Base-by-base conservation (phyloP, 441 rosid genomes). In the Adansonia madagascariensis region DNA sequence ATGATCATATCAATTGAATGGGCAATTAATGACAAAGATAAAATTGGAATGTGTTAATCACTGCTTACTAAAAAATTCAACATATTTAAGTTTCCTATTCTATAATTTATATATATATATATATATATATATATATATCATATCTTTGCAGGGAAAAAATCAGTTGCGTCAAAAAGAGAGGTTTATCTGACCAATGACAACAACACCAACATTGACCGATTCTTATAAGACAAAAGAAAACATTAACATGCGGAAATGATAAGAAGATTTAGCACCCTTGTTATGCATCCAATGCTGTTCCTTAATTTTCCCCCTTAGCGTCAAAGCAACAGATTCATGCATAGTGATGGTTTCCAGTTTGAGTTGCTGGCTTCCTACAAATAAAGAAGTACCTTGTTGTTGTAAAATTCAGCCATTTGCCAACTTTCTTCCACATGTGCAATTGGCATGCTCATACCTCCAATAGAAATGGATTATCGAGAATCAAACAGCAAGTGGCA, bases 361-460 rank as follows among this genome's bases (percentile, higher is more conserved):
- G 49, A 53, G 62, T 22, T 22, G 53, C 39, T n/a, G 39, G 31
- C 15, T 57, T 61, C 41, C 56, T 11, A 69, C 49, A 47, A 31
- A 74, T 68, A 74, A 9, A 46, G 10, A n/a, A 72, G 73, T 82
- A 95, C 99, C 99, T 95, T 95, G 77, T 95, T 95, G 79, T 81
- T 91, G 90, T 95, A 95, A 86, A 94, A 95, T 81, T 95, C 99
- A 77, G 97, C 97, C 91, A 86, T 89, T 84, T 95, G 97, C 99
- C 98, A 95, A 84, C 98, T 91, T 83, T 95, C 98, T 84, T 95
- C 99, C 75, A 94, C 95, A 74, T 94, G 97, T 61, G 97, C 95
- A 47, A 89, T 90, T 39, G 99, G 99, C 99, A 94, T 94, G 84
- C 89, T 91, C 98, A 92, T 92, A 84, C 99, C 99, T 95, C 81